Percentiles rank a stretch among this genome's conserved stretches.
These are phyloP conservation scores for Chlamydomonas sp. DNA, from an alignment of 139 green algal genomes.

Conservation along the genomic window DNA sequence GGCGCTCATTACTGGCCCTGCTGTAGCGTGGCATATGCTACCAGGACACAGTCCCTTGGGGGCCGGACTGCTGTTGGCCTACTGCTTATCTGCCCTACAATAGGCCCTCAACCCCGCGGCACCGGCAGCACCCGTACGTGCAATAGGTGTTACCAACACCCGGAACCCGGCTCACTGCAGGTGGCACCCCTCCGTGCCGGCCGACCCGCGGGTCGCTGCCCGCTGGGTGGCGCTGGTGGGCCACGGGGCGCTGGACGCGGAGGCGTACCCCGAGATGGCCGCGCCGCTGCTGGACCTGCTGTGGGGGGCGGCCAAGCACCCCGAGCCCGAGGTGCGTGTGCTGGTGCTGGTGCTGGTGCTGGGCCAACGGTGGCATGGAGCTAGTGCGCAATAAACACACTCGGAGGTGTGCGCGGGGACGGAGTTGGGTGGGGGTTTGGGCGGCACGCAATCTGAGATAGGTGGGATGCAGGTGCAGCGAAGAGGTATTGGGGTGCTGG, in stretches of 20 bases:
- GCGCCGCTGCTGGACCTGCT: conserved; percentile 34
- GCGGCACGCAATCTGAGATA: neutral
- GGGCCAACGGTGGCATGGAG: neutral
- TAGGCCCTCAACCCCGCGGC: too few species aligned
- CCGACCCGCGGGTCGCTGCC: conserved; percentile 34
- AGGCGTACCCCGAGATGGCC: conserved; percentile 40
- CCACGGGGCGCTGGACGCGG: conserved; percentile 50
- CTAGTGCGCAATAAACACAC: neutral
- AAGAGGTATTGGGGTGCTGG: too few species aligned
- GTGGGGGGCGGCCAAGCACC: conserved; percentile 47
- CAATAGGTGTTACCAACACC: too few species aligned
- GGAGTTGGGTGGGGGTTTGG: neutral
- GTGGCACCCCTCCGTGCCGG: conserved; percentile 50
- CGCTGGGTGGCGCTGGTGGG: conserved; percentile 62
- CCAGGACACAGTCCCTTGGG: too few species aligned
- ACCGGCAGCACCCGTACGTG: too few species aligned
- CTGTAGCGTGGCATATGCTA: too few species aligned
- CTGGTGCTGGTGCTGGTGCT: too few species aligned
- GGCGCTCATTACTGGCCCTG: too few species aligned
- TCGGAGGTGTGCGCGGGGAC: neutral
- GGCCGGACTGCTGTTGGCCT: too few species aligned
- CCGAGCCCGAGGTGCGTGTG: conserved; percentile 13
- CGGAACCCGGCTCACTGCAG: neutral
- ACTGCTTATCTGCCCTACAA: too few species aligned
- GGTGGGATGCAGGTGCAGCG: neutral